Percentiles rank a stretch among this genome's conserved stretches.
Conservation (phyloP, 768 basidiomycete species). For the Gloeophyllum trabeum region DNA sequence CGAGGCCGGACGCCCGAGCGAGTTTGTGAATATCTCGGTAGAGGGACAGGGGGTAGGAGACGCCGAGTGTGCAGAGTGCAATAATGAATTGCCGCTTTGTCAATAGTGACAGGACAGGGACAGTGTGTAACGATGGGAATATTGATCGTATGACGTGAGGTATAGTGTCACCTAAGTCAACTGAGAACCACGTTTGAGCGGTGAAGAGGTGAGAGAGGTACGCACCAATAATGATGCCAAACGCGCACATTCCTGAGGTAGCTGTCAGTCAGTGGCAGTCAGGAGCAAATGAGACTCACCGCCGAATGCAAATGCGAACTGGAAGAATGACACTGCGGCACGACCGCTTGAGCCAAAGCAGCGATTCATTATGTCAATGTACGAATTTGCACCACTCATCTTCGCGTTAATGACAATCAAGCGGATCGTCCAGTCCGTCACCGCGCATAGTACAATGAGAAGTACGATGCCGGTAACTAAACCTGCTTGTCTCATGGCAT, state of each 20-base stretch:
- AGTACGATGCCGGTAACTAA: constrained; percentile 84
- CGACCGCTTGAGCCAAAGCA: constrained; percentile 90
- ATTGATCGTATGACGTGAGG: constrained; percentile 85
- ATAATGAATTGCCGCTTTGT: constrained; percentile 87
- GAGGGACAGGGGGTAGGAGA: constrained; percentile 91
- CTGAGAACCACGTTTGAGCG: neutral
- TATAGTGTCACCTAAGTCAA: constrained; percentile 72
- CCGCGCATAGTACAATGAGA: constrained; percentile 62
- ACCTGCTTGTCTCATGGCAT: constrained; percentile 89
- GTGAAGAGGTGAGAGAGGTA: constrained; percentile 2
- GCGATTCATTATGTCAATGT: constrained; percentile 89
- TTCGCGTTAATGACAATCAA: constrained; percentile 95
- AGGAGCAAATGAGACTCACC: constrained; percentile 32
- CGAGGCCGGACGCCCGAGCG: constrained; percentile 83
- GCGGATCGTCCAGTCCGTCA: constrained; percentile 98
- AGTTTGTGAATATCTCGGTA: constrained; percentile 98
- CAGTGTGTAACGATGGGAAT: constrained; percentile 55
- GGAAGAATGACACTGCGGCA: constrained; percentile 91
- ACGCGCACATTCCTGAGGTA: constrained; percentile 84
- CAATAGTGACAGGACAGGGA: constrained; percentile 68
- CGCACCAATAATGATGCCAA: constrained; percentile 84
- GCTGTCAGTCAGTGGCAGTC: neutral
- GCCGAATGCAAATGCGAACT: constrained; percentile 96
- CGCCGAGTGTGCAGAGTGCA: constrained; percentile 69
- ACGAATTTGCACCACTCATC: constrained; percentile 83